Conservation (phyloP, 306 rosid species). For the Fagus sylvatica region DNA sequence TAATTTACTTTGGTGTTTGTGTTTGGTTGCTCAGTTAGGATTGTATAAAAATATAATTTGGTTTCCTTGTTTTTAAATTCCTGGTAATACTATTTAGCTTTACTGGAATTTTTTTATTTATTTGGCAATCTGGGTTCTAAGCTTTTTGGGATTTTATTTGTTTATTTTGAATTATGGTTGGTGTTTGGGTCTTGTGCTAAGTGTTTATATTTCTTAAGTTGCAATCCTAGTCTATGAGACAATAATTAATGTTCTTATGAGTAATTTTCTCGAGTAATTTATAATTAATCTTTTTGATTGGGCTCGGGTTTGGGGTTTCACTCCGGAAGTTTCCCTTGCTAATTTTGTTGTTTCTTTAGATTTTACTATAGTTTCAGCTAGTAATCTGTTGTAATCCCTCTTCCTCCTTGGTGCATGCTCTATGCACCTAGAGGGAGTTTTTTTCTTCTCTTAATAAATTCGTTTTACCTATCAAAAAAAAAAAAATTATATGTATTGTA, state of each 20-base stretch:
- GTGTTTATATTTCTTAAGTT: background rate
- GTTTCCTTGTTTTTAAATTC: conserved; percentile 3
- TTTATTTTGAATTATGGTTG: background rate
- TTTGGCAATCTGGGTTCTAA: background rate
- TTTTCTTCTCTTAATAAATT: too few relatives aligned
- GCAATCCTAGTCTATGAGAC: background rate
- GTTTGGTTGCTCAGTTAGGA: conserved; percentile 10
- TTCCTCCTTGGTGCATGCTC: too few relatives aligned
- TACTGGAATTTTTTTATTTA: too few relatives aligned
- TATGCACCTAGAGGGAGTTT: too few relatives aligned
- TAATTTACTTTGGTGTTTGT: background rate
- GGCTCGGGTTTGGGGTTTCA: too few relatives aligned
- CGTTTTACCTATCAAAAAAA: too few relatives aligned
- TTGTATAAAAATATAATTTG: background rate
- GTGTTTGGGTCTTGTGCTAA: background rate
- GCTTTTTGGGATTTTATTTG: background rate
- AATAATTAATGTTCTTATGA: background rate
- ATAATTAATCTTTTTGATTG: too few relatives aligned
- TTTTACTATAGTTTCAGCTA: too few relatives aligned
- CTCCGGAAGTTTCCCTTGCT: too few relatives aligned
- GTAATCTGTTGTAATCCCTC: too few relatives aligned
- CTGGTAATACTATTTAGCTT: background rate
- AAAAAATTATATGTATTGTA: background rate
- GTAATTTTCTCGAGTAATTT: too few relatives aligned
- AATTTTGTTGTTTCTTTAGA: too few relatives aligned